Evolutionary conservation across 306 rosid species (phyloP).

Genomic region (Prosopis cineraria): DNA sequence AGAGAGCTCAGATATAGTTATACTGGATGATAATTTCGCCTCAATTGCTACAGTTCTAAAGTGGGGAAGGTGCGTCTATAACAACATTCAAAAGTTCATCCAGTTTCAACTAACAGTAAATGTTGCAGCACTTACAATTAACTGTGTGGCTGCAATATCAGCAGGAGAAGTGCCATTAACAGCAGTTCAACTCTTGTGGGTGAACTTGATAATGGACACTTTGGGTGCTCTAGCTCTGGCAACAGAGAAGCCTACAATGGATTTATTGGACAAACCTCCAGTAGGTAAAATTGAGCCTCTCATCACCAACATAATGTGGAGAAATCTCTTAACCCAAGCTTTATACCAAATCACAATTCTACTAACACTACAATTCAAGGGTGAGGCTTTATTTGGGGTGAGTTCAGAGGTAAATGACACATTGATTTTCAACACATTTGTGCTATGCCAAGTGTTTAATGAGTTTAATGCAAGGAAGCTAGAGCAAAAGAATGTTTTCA

Average conservation of each 20-base stretch:
- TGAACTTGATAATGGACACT: slow-evolving; percentile 30
- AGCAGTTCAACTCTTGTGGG: slow-evolving; percentile 33
- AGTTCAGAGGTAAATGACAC: no score
- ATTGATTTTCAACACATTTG: no score
- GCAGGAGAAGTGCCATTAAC: slow-evolving; percentile 25
- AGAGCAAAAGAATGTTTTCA: slow-evolving; percentile 32
- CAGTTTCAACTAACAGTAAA: slow-evolving; percentile 28
- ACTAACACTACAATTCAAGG: slow-evolving; percentile 20
- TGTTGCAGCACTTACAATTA: slow-evolving; percentile 32
- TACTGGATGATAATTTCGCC: slow-evolving; percentile 39
- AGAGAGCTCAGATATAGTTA: slow-evolving; percentile 37
- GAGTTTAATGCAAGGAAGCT: slow-evolving; percentile 38
- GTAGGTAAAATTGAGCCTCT: slow-evolving; percentile 13
- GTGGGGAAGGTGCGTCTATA: slow-evolving; percentile 32
- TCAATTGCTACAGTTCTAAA: slow-evolving; percentile 11
- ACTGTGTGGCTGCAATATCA: slow-evolving; percentile 11
- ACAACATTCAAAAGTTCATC: slow-evolving; percentile 33
- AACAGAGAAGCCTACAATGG: slow-evolving; percentile 27
- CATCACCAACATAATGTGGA: slow-evolving; percentile 35
- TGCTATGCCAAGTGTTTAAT: no score
- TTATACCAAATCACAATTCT: slow-evolving; percentile 16
- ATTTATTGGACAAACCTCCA: slow-evolving; percentile 10
- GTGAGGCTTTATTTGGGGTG: slow-evolving; percentile 26
- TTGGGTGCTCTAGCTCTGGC: slow-evolving; percentile 36
- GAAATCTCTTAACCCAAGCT: slow-evolving; percentile 31